Base-by-base conservation (phyloP, 2,329 filamentous ascomycete species). In the Blastomyces emzantsi region DNA sequence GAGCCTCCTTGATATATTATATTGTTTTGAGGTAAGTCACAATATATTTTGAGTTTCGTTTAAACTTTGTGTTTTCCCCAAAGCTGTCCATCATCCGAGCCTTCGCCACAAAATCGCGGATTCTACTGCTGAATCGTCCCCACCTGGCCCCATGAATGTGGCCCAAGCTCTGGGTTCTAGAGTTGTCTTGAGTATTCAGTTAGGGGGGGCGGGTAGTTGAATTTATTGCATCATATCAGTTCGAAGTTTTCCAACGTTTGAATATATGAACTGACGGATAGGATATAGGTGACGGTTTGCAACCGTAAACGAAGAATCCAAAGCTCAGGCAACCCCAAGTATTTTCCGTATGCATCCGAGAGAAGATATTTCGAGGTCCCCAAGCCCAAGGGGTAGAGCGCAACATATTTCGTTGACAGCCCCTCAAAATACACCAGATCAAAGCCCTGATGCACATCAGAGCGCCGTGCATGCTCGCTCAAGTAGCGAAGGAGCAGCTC, bases 401-500 rank as follows among this genome's bases (percentile, higher is more conserved):
- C 17, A 43, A 2, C n/a, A 19, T 60, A 47, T 60, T 19, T 36
- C 58, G 15, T 49, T 36, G 28, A n/a, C 41, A 25, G 25, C 25
- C 17, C 58, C 43, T 8, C 43, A 33, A 7, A 49, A 22, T 15
- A 36, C 41, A 3, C 19, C 58, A 22, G 33, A 7, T 15, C 58
- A 30, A 11, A 47, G 43, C 15, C 58, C 58, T 22, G 22, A 39
- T 19, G 22, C 52, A 45, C 49, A 15, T 33, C 6, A 25, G 7
- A 33, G 13, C 28, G 1, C 33, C 33, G 47, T 36, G 28, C 22
- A 62, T 36, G 22, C n/a, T 28, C 49, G 51, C 3, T 62, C 61
- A 3, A 86, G 80, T 11, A 61, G 62, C n/a, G 55, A 30, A 19
- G 62, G 62, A 36, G 41, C 49, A 41, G 36, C n/a, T 30, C 47